Evolutionary conservation across 1,284 basidiomycete species (phyloP).

Genomic region (Cryptococcus jaspeensis): DNA sequence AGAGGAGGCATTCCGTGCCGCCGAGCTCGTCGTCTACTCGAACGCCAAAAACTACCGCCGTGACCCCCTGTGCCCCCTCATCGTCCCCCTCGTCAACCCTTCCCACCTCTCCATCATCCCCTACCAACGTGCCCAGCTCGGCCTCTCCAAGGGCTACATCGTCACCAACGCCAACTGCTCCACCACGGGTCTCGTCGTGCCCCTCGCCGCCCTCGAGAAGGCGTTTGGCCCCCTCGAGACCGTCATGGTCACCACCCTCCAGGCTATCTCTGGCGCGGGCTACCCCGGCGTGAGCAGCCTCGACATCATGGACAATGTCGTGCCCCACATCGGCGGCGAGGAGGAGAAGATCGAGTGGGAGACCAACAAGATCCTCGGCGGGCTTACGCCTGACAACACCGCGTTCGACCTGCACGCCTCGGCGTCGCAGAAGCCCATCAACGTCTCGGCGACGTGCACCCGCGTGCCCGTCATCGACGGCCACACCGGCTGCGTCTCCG

Average conservation of each 20-base stretch:
- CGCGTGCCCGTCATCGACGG: constrained; percentile 92
- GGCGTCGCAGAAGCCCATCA: constrained; percentile 62
- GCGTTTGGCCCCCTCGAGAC: constrained; percentile 90
- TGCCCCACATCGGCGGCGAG: constrained; percentile 91
- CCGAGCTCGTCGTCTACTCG: constrained; percentile 91
- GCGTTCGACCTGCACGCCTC: constrained; percentile 79
- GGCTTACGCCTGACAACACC: constrained; percentile 59
- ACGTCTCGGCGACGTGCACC: constrained; percentile 86
- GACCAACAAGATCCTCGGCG: constrained; percentile 93
- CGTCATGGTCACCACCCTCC: constrained; percentile 90
- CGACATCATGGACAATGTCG: constrained; percentile 95
- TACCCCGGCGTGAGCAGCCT: constrained; percentile 91
- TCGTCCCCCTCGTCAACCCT: constrained; percentile 95
- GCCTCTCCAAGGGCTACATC: constrained; percentile 84
- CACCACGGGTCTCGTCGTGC: constrained; percentile 90
- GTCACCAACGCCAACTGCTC: constrained; percentile 99
- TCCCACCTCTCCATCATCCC: constrained; percentile 80
- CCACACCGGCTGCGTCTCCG: constrained; percentile 82
- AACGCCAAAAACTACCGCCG: constrained; percentile 97
- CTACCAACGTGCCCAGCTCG: constrained; percentile 71
- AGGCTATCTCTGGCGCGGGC: constrained; percentile 95
- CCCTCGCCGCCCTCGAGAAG: constrained; percentile 86
- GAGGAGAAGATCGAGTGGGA: constrained; percentile 97
- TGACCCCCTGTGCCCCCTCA: constrained; percentile 91
- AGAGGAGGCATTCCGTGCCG: constrained; percentile 85